Evolutionary conservation across 1,284 basidiomycete genomes (phyloP), one percentile per base, ranked within the genome.

Genomic region (Fomitopsis palustris): DNA sequence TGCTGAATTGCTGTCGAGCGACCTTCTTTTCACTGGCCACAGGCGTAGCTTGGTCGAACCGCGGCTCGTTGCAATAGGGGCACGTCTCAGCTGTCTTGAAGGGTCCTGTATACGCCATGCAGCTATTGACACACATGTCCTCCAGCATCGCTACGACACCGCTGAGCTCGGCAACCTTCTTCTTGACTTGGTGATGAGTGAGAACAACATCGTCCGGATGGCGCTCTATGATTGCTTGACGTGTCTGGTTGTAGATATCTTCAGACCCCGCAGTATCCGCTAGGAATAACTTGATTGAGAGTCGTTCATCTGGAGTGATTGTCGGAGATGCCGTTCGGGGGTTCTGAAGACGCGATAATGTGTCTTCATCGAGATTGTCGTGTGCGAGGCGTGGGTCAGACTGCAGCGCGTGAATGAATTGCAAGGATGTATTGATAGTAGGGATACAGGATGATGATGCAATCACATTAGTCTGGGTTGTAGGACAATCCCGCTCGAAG

Each of bases 121-220:
- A 78, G 0, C 68, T 61, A 31, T 75, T 70, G 2, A 59, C 42
- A 54, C 76, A 77, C 74, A 78, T 78, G 53, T 77, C 68, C 9
- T 69, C 27, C 0, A 62, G 17, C 16, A 77, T 68, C 0, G 70
- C 58, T 8, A 55, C 42, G 6, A 78, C 61, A 3, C 75, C 73
- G 29, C 60, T 73, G 1, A 76, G 54, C 23, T 69, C 49, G 0
- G 54, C 57, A n/a, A 67, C 54, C 3, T 55, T 21, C 19, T 53
- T 19, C 57, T 70, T 70, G 33, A 69, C 63, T 12, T 53, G 25
- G 43, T 69, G 38, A 53, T 67, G 64, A 0, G 70, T 70, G 9
- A 70, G 65, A 7, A 61, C 19, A 5, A 47, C 37, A 9, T 69
- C 21, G 4, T 69, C 66, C 8, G 72, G 72, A 57, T 65, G 62